phyloP scores from a whole-genome alignment of 2,329 filamentous ascomycete species.

The Hymenotorrendiella dingleyae region DNA sequence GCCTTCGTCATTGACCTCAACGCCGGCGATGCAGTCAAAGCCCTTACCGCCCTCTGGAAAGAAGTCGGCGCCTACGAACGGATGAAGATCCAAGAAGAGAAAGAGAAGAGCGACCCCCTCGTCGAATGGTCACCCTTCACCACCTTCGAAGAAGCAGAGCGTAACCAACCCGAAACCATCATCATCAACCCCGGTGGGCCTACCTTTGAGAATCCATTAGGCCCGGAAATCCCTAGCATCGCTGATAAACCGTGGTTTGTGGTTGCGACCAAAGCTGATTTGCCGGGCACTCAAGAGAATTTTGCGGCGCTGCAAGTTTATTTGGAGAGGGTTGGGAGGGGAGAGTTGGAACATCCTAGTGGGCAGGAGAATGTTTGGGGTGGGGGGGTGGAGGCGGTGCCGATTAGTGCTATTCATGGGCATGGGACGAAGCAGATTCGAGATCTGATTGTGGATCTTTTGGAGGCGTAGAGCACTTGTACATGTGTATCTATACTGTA shows the following conservation, averaged over 20 bases:
- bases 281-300: slow-evolving; percentile 72
- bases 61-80: slow-evolving; percentile 81
- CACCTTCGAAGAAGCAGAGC: slow-evolving; percentile 35
- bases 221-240: slow-evolving; percentile 42
- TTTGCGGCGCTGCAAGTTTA: slow-evolving; percentile 67
- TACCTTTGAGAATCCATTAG: slow-evolving; percentile 22
- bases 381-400: slow-evolving; percentile 63
- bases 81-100: slow-evolving; percentile 63
- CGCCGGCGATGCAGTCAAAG: slow-evolving; percentile 70
- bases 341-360: slow-evolving; percentile 66
- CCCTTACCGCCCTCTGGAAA: slow-evolving; percentile 77
- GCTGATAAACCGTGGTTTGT: slow-evolving; percentile 97
- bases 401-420: slow-evolving; percentile 82
- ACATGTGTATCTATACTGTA: neutral
- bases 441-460: slow-evolving; percentile 63
- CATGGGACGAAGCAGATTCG: slow-evolving; percentile 74
- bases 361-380: slow-evolving; percentile 52
- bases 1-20: slow-evolving; percentile 89
- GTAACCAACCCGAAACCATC: slow-evolving; percentile 27
- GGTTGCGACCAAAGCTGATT: slow-evolving; percentile 86
- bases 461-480: slow-evolving; percentile 31
- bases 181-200: slow-evolving; percentile 20
- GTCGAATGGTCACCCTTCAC: slow-evolving; percentile 49
- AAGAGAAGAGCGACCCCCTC: slow-evolving; percentile 59
- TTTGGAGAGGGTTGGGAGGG: slow-evolving; percentile 58